A percentile compares a stretch with the other conserved stretches of the same genome.
phyloP scores from a whole-genome alignment of 163 green algal species.

The Prototheca wickerhamii region DNA sequence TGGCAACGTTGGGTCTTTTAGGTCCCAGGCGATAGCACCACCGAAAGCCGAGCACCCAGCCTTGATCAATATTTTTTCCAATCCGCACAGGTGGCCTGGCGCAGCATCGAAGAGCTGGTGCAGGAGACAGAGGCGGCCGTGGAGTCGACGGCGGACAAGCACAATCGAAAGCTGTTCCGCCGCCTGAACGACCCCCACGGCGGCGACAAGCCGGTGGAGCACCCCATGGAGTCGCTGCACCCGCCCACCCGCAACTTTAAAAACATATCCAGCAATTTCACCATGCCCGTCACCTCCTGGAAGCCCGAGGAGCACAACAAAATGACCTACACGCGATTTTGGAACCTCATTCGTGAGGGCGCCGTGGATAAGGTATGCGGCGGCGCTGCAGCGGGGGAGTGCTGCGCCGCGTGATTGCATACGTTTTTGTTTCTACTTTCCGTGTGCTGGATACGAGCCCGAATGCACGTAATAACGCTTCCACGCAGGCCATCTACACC shows the following conservation, averaged over 20 bases:
- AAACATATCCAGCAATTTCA: not conserved
- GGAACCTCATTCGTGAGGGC: conserved; percentile 41
- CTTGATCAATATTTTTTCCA: too few species aligned
- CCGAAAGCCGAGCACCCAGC: too few species aligned
- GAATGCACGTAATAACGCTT: too few species aligned
- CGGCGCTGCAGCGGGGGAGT: too few species aligned
- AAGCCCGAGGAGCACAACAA: conserved; percentile 6
- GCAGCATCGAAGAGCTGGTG: not conserved
- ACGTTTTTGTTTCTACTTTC: too few species aligned
- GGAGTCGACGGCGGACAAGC: not conserved
- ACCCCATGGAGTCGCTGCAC: not conserved
- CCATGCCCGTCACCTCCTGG: not conserved
- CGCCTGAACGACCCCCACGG: not conserved
- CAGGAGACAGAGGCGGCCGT: conserved; percentile 1
- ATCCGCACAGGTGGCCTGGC: not conserved
- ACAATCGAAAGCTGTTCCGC: not conserved
- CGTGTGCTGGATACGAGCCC: too few species aligned
- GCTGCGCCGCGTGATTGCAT: too few species aligned
- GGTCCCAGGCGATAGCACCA: too few species aligned
- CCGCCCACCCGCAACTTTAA: not conserved
- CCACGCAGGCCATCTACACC: conserved; percentile 30
- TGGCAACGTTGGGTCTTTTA: too few species aligned
- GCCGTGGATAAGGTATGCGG: conserved; percentile 29
- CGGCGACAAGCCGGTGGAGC: too few species aligned
- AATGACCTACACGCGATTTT: conserved; percentile 56